phyloP scores from a whole-genome alignment of 805 yeast species.

The Hanseniaspora pseudoguilliermondii region DNA sequence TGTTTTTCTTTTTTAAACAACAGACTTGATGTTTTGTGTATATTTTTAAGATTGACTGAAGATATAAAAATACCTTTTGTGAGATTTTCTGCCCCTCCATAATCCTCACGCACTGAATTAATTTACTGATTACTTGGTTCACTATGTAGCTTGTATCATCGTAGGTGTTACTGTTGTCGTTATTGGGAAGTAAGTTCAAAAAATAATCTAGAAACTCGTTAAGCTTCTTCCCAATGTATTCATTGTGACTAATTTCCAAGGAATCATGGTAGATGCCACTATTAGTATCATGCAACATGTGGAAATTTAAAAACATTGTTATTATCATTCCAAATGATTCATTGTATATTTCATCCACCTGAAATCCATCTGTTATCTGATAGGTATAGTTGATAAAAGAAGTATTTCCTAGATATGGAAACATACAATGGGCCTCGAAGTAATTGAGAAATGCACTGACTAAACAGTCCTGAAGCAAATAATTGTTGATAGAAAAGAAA shows the following conservation, averaged over 20 bases:
- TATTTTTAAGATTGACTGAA: neutral
- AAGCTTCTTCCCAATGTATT: neutral
- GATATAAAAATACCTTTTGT: neutral
- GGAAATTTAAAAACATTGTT: neutral
- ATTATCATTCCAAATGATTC: neutral
- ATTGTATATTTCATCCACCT: neutral
- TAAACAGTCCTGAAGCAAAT: neutral
- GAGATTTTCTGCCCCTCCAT: neutral
- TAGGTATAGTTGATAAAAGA: neutral
- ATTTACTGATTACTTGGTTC: neutral
- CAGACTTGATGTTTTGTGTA: slow-evolving; percentile 2
- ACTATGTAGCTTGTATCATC: neutral
- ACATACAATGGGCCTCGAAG: neutral
- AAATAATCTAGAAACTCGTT: neutral
- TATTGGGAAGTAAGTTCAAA: neutral
- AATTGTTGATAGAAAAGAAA: neutral
- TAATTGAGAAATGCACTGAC: neutral
- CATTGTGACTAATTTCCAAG: neutral
- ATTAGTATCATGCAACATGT: neutral
- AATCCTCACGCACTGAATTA: neutral
- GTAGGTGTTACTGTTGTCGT: neutral
- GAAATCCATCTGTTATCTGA: neutral
- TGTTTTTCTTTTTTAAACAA: slow-evolving; percentile 3
- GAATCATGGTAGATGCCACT: neutral
- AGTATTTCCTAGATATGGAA: neutral